Base-by-base conservation (phyloP, 164 flowering plant species). In the Vitis riparia region DNA sequence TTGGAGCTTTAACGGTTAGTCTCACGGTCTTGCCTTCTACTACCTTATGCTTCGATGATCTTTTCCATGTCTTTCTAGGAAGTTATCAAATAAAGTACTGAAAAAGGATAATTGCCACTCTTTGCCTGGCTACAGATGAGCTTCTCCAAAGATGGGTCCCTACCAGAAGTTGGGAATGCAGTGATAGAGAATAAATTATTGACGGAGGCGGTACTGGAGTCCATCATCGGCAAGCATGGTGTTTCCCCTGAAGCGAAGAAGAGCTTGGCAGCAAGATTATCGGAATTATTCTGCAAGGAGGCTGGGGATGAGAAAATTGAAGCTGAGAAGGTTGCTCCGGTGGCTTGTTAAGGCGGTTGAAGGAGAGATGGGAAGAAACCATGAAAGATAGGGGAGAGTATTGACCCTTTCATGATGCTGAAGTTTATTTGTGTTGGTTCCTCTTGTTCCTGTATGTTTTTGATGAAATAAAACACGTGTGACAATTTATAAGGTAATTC, bases 201-300 rank as follows among this genome's bases (percentile, higher is more conserved):
- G 29, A 59, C 91, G 0, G 87, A 83, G 73, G 81, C 93, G 3
- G 75, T 92, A 11, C 74, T 94, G 58, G 93, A 87, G 71, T 89
- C 97, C 0, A 90, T 94, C 12, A 85, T 90, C 10, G 97, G 97
- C 3, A 75, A 87, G 76, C 70, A 92, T 17, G 94, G 90, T 9
- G 91, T 89, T 27, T 88, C 94, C 16, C 92, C 92, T 1, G 82
- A 49, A 19, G 84, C 91, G 16, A 91, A 73, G 69, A 61, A 29
- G 62, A 78, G 80, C 50, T 64, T 91, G 61, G 94, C 94, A 3
- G 47, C 63, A 11, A 79, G 81, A 59, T 14, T 83, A 5, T 50
- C 77, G 0, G 76, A 59, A 27, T 29, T 74, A 19, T 30, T 74
- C 44, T 37, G 44, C 11, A 74, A 74, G 60, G 66, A 47, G 13